phyloP scores from a whole-genome alignment of 78 protist genomes.

The Guillardia theta region DNA sequence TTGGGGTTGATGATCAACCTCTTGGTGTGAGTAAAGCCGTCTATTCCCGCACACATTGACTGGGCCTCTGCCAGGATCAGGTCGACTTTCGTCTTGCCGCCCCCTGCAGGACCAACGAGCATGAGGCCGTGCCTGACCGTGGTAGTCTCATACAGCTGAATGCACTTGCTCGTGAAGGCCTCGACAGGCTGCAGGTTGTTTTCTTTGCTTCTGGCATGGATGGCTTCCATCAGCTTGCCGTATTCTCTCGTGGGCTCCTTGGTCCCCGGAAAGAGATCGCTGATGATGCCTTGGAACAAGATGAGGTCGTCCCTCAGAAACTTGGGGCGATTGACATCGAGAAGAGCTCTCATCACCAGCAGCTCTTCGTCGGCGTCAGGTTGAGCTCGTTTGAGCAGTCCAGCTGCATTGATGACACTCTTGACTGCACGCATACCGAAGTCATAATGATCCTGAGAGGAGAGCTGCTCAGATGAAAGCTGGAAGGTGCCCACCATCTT shows the following conservation, averaged over 20 bases:
- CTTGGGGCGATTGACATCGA: slow-evolving; percentile 76
- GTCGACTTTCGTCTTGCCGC: slow-evolving; percentile 49
- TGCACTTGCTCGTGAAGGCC: slow-evolving; percentile 55
- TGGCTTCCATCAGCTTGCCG: slow-evolving; percentile 29
- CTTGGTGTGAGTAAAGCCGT: slow-evolving; percentile 39
- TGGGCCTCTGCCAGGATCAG: slow-evolving; percentile 84
- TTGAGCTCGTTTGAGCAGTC: slow-evolving; percentile 57
- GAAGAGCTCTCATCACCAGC: slow-evolving; percentile 67
- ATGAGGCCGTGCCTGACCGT: slow-evolving; percentile 66
- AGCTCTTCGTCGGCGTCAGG: slow-evolving; percentile 51
- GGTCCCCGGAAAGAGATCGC: slow-evolving; percentile 61
- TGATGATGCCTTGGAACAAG: slow-evolving; percentile 64
- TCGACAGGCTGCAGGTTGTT: slow-evolving; percentile 55
- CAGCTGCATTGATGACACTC: slow-evolving; percentile 69
- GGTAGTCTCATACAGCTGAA: slow-evolving; percentile 65
- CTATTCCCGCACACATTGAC: slow-evolving; percentile 76
- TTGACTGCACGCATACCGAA: slow-evolving; percentile 73
- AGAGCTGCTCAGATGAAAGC: slow-evolving; percentile 58
- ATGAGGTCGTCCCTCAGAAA: slow-evolving; percentile 57
- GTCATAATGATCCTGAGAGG: slow-evolving; percentile 71
- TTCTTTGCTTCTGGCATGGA: neutral
- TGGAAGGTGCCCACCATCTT: slow-evolving; percentile 51
- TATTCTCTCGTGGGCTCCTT: slow-evolving; percentile 49
- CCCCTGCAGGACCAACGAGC: slow-evolving; percentile 62
- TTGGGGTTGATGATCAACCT: slow-evolving; percentile 79